A percentile compares a stretch with the other conserved stretches of the same genome.
phyloP scores from a whole-genome alignment of 345 rosid species.

The Euphorbia pulcherrima region DNA sequence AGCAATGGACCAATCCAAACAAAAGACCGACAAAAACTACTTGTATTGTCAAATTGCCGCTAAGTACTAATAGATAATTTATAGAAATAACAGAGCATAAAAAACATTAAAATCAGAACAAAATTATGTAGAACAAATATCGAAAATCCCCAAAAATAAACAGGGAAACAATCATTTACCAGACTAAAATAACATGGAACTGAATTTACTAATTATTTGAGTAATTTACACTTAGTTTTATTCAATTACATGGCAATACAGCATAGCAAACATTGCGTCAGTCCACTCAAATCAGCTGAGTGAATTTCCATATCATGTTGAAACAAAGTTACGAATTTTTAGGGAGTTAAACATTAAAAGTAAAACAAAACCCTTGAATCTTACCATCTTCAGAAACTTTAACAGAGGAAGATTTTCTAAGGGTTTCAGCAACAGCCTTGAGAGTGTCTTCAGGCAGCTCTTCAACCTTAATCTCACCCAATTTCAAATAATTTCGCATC shows the following conservation, averaged over 20 bases:
- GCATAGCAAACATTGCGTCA: neutral
- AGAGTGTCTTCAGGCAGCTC: slow-evolving; percentile 69
- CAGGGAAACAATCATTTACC: too few species aligned
- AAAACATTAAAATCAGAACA: too few species aligned
- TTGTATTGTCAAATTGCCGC: too few species aligned
- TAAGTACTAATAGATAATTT: too few species aligned
- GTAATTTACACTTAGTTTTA: too few species aligned
- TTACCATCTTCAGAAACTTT: slow-evolving; percentile 87
- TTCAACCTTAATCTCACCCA: slow-evolving; percentile 59
- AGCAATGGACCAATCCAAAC: neutral
- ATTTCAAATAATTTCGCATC: slow-evolving; percentile 77
- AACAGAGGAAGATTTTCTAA: slow-evolving; percentile 61
- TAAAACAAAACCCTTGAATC: slow-evolving; percentile 2
- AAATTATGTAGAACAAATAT: too few species aligned
- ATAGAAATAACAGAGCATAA: too few species aligned
- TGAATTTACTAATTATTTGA: too few species aligned
- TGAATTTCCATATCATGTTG: neutral
- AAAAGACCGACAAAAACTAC: neutral
- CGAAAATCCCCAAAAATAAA: too few species aligned
- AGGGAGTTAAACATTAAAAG: neutral
- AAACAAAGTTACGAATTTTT: neutral
- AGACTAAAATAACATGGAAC: too few species aligned
- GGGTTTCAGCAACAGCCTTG: slow-evolving; percentile 76
- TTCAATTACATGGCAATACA: neutral
- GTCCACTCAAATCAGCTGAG: neutral